Evolutionary conservation across 805 yeast species (phyloP).

Genomic region (Kockiozyma suomiensis): DNA sequence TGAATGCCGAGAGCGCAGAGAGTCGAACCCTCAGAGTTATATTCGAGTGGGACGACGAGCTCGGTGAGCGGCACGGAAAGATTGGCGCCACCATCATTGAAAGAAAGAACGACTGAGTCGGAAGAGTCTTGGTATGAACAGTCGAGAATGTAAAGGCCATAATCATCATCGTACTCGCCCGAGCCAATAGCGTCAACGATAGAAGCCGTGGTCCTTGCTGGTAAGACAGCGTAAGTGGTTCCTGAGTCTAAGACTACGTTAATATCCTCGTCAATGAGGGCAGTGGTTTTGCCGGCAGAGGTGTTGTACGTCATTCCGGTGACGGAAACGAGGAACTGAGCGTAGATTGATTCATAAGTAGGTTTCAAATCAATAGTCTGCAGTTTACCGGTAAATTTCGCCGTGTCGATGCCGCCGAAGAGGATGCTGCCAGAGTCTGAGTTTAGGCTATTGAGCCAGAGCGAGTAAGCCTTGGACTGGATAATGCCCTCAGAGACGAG

Average conservation of each 20-base stretch:
- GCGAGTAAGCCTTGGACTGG: conserved; percentile 49
- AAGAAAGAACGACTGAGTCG: conserved; percentile 48
- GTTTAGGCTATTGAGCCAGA: conserved; percentile 47
- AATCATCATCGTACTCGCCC: conserved; percentile 44
- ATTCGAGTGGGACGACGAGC: conserved; percentile 31
- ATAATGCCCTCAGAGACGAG: conserved; percentile 49
- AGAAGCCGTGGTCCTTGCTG: conserved; percentile 41
- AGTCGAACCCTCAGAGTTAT: conserved; percentile 30
- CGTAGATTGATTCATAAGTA: background rate
- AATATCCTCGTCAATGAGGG: conserved; percentile 8
- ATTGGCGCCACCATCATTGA: conserved; percentile 49
- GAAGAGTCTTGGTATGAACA: conserved; percentile 41
- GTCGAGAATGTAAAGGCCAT: conserved; percentile 48
- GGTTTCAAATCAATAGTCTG: conserved; percentile 42
- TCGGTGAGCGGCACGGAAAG: conserved; percentile 51
- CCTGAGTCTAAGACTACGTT: conserved; percentile 59
- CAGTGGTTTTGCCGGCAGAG: background rate
- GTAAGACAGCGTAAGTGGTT: conserved; percentile 55
- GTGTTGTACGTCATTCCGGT: conserved; percentile 21
- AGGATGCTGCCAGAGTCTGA: conserved; percentile 45
- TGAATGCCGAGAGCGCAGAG: conserved; percentile 38
- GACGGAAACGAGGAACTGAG: conserved; percentile 19
- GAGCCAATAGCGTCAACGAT: conserved; percentile 44
- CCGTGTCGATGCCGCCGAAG: conserved; percentile 51
- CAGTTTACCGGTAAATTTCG: conserved; percentile 47